Conservation (phyloP, 805 yeast species). For the Wickerhamiella bombiphila region DNA sequence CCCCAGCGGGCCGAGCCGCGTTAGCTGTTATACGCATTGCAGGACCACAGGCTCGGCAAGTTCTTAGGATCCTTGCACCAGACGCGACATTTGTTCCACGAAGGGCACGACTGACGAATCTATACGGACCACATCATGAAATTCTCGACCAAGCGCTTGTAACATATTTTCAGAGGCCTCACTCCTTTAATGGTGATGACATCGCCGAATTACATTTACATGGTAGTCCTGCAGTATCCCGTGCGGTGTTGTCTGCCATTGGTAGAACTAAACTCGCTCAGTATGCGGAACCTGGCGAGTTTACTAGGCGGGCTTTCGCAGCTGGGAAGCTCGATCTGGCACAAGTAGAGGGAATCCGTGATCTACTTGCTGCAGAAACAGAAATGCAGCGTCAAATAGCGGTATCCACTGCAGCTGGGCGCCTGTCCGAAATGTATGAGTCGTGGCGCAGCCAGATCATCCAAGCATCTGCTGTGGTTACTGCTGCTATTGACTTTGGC, state of each 20-base stretch:
- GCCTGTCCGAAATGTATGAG: conserved; percentile 37
- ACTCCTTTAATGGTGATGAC: conserved; percentile 88
- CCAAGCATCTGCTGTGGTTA: conserved; percentile 51
- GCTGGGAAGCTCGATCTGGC: conserved; percentile 77
- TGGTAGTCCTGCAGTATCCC: conserved; percentile 80
- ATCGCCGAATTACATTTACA: conserved; percentile 78
- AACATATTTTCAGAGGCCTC: conserved; percentile 54
- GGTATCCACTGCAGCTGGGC: conserved; percentile 56
- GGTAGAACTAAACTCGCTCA: conserved; percentile 33
- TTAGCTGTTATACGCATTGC: conserved; percentile 74
- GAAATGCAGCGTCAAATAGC: conserved; percentile 74
- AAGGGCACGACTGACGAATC: conserved; percentile 40
- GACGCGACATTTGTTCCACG: conserved; percentile 33
- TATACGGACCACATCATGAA: conserved; percentile 26
- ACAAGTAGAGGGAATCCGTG: conserved; percentile 79
- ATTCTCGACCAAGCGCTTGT: conserved; percentile 68
- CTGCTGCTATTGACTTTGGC: conserved; percentile 89
- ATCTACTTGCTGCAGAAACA: conserved; percentile 84
- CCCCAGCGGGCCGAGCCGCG: conserved; percentile 69
- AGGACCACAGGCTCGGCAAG: conserved; percentile 36
- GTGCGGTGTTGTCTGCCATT: conserved; percentile 52
- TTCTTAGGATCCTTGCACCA: conserved; percentile 11
- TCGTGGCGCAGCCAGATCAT: conserved; percentile 58
- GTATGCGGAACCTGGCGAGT: conserved; percentile 88
- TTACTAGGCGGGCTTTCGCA: conserved; percentile 71